Percentiles rank a stretch among this genome's conserved stretches.
Conservation (phyloP, 805 yeast species). For the Lipomyces yamanashiensis region DNA sequence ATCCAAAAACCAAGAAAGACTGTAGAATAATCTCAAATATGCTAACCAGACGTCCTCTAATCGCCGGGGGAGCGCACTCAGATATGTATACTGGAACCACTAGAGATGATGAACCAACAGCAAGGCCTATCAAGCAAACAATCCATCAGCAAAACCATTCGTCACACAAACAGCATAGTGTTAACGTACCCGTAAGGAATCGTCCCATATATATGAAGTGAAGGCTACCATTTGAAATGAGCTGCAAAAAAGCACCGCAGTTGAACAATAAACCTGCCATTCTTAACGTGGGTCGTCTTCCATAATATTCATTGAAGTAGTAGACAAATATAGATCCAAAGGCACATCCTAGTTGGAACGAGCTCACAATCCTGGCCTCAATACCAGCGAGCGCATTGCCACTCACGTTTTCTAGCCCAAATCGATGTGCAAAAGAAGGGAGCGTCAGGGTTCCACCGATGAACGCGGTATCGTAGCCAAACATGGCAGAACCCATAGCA, state of each 20-base stretch:
- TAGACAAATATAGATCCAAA: constrained; percentile 56
- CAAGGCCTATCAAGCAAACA: constrained; percentile 43
- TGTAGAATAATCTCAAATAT: constrained; percentile 65
- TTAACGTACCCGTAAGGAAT: constrained; percentile 57
- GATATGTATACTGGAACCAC: constrained; percentile 70
- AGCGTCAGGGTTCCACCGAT: constrained; percentile 79
- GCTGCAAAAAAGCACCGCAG: constrained; percentile 80
- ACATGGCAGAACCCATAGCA: constrained; percentile 25
- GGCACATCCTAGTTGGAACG: constrained; percentile 26
- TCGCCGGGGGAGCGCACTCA: constrained; percentile 63
- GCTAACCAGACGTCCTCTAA: constrained; percentile 65
- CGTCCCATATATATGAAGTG: constrained; percentile 73
- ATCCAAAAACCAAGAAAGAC: constrained; percentile 64
- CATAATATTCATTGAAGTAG: constrained; percentile 23
- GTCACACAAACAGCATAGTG: not conserved
- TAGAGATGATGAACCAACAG: constrained; percentile 67
- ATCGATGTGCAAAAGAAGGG: constrained; percentile 48
- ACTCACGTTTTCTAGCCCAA: constrained; percentile 48
- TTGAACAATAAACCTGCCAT: constrained; percentile 57
- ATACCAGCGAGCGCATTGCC: constrained; percentile 24
- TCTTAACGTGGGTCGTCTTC: constrained; percentile 40
- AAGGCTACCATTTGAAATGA: constrained; percentile 74
- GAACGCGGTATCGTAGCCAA: constrained; percentile 86
- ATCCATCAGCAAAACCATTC: no score
- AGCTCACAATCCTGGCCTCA: constrained; percentile 19